Conservation (phyloP, 345 rosid genomes). For the Citrus inodora region DNA sequence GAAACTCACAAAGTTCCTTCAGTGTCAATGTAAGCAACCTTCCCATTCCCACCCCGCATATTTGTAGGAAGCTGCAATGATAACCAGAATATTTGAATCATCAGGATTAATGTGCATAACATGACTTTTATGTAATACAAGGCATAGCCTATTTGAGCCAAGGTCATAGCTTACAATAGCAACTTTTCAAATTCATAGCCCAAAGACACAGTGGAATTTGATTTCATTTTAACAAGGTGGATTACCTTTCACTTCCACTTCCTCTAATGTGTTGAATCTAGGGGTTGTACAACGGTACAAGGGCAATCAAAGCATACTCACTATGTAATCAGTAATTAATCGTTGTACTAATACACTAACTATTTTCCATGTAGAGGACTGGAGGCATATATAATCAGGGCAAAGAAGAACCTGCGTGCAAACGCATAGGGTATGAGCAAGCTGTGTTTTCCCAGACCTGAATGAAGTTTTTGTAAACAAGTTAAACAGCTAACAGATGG, state of each 20-base stretch:
- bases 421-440: conserved; percentile 84
- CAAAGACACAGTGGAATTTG: no score
- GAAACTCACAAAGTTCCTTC: conserved; percentile 89
- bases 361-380: not conserved
- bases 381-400: not conserved
- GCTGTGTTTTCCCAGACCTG: conserved; percentile 93
- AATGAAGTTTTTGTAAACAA: conserved; percentile 11
- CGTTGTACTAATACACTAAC: not conserved
- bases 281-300: not conserved
- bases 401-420: conserved; percentile 66
- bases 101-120: not conserved
- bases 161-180: not conserved
- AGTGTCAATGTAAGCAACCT: conserved; percentile 87
- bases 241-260: not conserved
- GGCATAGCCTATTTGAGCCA: not conserved
- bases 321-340: not conserved
- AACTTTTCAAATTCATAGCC: no score
- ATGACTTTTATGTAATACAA: not conserved
- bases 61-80: conserved; percentile 70
- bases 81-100: conserved; percentile 1
- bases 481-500: not conserved
- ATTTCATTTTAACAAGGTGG: not conserved
- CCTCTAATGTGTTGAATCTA: not conserved
- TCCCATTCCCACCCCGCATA: conserved; percentile 90
- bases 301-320: not conserved